These are phyloP conservation scores for Coemansia sp. DNA, from an alignment of 192 early-diverging fungal genomes.

Conservation along the genomic window DNA sequence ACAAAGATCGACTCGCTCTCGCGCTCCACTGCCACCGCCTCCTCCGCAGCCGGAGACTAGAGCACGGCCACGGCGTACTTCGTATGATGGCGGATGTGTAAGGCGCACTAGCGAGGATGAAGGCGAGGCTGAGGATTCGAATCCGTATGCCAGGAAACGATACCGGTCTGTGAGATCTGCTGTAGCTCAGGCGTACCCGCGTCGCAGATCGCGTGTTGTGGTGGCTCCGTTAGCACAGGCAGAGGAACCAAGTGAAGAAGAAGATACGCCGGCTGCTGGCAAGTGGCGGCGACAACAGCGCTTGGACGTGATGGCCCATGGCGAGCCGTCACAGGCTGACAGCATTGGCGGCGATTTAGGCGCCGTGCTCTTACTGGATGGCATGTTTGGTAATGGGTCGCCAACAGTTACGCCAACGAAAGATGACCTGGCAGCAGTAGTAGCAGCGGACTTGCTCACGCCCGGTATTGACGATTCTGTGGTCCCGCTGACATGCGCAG, in stretches of 20 bases:
- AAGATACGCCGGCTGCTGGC: constrained; percentile 14
- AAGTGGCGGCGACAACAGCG: constrained; percentile 31
- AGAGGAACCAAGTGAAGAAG: not conserved
- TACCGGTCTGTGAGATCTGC: constrained; percentile 48
- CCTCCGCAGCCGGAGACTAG: not conserved
- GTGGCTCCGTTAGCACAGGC: constrained; percentile 9
- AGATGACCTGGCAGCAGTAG: constrained; percentile 26
- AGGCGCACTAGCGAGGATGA: constrained; percentile 1
- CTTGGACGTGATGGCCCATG: not conserved
- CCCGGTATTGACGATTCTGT: not conserved
- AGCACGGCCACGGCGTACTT: constrained; percentile 45
- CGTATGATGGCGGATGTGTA: constrained; percentile 29
- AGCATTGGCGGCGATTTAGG: constrained; percentile 25
- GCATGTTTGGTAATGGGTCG: constrained; percentile 30
- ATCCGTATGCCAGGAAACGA: constrained; percentile 50
- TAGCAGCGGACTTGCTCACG: constrained; percentile 24
- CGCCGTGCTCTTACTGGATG: constrained; percentile 33
- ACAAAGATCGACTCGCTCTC: not conserved
- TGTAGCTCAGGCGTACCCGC: constrained; percentile 39
- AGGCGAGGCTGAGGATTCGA: constrained; percentile 15
- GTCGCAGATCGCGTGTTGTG: constrained; percentile 6
- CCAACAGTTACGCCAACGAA: constrained; percentile 21
- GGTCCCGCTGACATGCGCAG: not conserved
- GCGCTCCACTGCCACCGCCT: not conserved
- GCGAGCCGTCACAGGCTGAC: not conserved